phyloP scores from a whole-genome alignment of 495 filamentous ascomycete species.

The Neurospora pannonica region DNA sequence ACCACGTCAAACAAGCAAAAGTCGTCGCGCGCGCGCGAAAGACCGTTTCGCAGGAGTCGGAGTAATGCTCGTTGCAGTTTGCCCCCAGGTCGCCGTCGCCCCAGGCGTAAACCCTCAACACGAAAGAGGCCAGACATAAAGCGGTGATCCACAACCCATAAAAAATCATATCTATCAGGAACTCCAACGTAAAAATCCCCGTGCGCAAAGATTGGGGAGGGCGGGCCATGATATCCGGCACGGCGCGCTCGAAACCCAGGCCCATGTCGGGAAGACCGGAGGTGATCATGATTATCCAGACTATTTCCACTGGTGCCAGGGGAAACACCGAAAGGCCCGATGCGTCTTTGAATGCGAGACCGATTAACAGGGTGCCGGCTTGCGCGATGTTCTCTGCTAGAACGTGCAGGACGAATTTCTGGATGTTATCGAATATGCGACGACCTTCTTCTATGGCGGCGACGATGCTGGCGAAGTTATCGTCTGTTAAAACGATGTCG shows the following conservation, averaged over 20 bases:
- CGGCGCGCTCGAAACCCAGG: conserved; percentile 61
- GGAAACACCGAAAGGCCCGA: conserved; percentile 61
- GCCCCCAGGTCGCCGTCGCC: conserved; percentile 58
- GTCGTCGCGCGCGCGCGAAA: conserved; percentile 69
- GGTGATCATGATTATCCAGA: conserved; percentile 74
- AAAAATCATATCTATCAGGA: conserved; percentile 64
- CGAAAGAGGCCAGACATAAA: conserved; percentile 34
- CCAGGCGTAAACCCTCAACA: conserved; percentile 54
- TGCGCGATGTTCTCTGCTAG: conserved; percentile 67
- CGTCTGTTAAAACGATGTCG: conserved; percentile 79
- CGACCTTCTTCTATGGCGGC: conserved; percentile 64
- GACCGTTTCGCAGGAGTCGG: conserved; percentile 46
- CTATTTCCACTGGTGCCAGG: conserved; percentile 61
- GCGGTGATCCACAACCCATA: conserved; percentile 62
- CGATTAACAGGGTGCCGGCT: conserved; percentile 60
- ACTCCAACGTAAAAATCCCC: conserved; percentile 59
- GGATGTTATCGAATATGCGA: conserved; percentile 72
- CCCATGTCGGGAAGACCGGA: conserved; percentile 68
- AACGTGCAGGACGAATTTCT: conserved; percentile 71
- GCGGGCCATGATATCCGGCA: conserved; percentile 59
- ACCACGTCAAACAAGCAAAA: conserved; percentile 67
- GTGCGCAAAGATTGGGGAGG: conserved; percentile 55
- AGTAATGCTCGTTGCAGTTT: conserved; percentile 54
- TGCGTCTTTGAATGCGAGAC: conserved; percentile 61
- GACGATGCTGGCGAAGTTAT: conserved; percentile 75